Conservation (phyloP, 441 rosid species). For the Bocquillonia castaneifolia region DNA sequence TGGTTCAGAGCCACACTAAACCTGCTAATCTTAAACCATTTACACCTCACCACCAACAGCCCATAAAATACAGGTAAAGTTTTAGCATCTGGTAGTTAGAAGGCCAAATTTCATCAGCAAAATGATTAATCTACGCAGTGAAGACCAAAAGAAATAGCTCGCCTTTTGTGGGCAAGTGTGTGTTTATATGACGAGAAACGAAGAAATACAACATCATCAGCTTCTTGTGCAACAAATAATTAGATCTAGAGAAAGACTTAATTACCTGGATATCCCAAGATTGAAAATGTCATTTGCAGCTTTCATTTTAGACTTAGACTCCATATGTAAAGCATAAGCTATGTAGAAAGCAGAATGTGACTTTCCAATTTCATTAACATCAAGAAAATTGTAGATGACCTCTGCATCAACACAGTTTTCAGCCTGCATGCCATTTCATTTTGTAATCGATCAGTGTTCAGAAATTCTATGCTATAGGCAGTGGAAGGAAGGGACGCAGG, state of each 20-base stretch:
- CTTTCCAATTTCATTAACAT: conserved; percentile 76
- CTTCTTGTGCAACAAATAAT: background rate
- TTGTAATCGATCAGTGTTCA: background rate
- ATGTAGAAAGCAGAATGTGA: conserved; percentile 57
- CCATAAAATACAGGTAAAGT: background rate
- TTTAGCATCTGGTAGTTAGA: background rate
- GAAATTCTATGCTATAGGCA: background rate
- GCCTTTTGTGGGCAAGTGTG: background rate
- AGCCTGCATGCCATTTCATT: conserved; percentile 43
- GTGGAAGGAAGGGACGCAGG: background rate
- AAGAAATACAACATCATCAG: too few species aligned
- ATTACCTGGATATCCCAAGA: conserved; percentile 70
- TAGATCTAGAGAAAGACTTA: conserved; percentile 3
- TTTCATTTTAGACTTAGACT: conserved; percentile 64
- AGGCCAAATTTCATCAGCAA: background rate
- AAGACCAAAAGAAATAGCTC: background rate
- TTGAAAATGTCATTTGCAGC: conserved; percentile 67
- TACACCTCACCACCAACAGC: background rate
- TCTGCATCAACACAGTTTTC: conserved; percentile 73
- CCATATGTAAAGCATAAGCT: conserved; percentile 66
- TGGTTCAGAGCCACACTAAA: too few species aligned
- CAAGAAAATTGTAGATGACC: conserved; percentile 69
- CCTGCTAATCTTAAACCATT: background rate
- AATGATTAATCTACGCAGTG: too few species aligned
- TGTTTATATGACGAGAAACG: background rate